Evolutionary conservation across 2,329 filamentous ascomycete genomes (phyloP), one percentile per base, ranked within the genome.

Genomic region (Fusarium gaditjirri): DNA sequence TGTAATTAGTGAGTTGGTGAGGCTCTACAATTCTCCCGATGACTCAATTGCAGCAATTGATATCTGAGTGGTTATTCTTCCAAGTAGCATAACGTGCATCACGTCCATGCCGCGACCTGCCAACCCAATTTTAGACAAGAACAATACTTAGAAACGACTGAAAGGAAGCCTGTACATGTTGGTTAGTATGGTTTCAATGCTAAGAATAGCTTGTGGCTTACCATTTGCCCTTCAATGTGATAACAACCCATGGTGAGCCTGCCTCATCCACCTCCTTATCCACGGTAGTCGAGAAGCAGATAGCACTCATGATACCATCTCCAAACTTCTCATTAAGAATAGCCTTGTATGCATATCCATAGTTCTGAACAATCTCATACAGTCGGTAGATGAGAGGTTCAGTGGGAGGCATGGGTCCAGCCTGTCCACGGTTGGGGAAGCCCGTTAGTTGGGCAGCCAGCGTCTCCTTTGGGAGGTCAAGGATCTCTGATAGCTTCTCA

Each of bases 251-350:
- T 11, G 92, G 86, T 58, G 89, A 88, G 8, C 94, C 95, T 77
- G 93, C 89, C 68, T 92, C 90, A 80, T 98, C 95, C 3, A 91
- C 91, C 88, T 98, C 95, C 88, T 97, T 97, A 81, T 98, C 94
- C 5, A 98, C 93, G 79, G 94, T 94, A 0, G 94, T 97, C 57
- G 90, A 93, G 81, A 97, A 98, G 21, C 91, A 90, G 78, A 98
- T 97, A 2, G 95, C 95, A 79, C 94, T 97, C 95, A 98, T 98
- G 79, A 98, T 98, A 2, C 95, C 95, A 79, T 95, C 93, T 1
- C 93, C 93, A 79, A 94, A 94, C 86, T 98, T 98, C 88, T 98
- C 95, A 76, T 98, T 98, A 81, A 98, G 81, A 8, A 98, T 89
- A 2, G 94, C 95, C 87, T 98, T 98, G 84, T 97, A 98, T 2